phyloP scores from a whole-genome alignment of 2,329 filamentous ascomycete species.

The Pleoardoris graminearum region DNA sequence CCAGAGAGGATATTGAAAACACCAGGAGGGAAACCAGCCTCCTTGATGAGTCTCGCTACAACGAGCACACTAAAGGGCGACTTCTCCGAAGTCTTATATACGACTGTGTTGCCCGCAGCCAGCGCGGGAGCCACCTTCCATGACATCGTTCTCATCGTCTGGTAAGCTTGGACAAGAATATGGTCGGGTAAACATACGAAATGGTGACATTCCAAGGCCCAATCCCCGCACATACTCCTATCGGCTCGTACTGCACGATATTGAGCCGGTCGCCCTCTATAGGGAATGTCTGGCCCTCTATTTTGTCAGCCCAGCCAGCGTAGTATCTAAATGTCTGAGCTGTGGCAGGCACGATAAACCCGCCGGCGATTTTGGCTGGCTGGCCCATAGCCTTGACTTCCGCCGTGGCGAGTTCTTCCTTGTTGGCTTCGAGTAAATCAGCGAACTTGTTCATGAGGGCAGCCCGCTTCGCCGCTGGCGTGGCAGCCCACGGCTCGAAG shows the following conservation, averaged over 20 bases:
- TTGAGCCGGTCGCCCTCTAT: constrained; percentile 12
- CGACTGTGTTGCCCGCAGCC: constrained; percentile 38
- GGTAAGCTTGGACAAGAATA: background rate
- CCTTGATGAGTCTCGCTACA: constrained; percentile 32
- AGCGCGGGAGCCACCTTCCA: constrained; percentile 39
- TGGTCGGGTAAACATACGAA: constrained; percentile 13
- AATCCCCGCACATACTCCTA: constrained; percentile 37
- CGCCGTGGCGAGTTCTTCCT: constrained; percentile 17
- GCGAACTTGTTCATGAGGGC: constrained; percentile 29
- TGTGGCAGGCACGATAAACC: constrained; percentile 10
- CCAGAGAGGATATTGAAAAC: constrained; percentile 45
- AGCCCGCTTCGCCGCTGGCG: constrained; percentile 27
- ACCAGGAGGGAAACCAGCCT: constrained; percentile 45
- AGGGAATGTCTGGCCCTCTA: constrained; percentile 25
- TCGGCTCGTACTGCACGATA: constrained; percentile 28
- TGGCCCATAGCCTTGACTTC: constrained; percentile 25
- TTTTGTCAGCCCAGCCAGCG: constrained; percentile 30
- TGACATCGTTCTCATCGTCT: constrained; percentile 19
- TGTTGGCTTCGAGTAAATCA: constrained; percentile 20
- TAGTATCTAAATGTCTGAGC: constrained; percentile 17
- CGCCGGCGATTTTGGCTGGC: constrained; percentile 12
- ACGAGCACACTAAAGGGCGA: constrained; percentile 28
- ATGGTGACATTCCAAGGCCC: constrained; percentile 34
- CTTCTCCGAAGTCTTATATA: constrained; percentile 37
- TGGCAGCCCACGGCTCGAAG: constrained; percentile 26